A percentile compares a stretch with the other conserved stretches of the same genome.
Evolutionary conservation across 73 alveolate genomes (phyloP).

Genomic region (Paramecium pentaurelia): DNA sequence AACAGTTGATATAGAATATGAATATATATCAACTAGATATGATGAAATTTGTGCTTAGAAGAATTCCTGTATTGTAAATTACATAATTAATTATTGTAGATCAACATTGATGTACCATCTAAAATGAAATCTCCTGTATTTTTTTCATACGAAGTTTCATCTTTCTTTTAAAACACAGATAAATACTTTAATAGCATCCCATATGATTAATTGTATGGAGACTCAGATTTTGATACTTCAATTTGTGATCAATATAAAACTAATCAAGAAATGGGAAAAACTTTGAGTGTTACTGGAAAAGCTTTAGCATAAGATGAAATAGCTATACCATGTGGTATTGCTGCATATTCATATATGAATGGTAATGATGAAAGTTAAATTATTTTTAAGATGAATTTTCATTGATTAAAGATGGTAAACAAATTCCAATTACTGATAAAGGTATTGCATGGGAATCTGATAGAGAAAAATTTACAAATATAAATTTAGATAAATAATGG

Average conservation of each 20-base stretch:
- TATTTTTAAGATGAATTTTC: constrained; percentile 41
- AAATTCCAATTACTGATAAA: constrained; percentile 59
- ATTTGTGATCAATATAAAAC: not conserved
- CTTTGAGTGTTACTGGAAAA: constrained; percentile 50
- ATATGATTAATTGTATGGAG: not conserved
- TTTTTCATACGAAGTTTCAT: not conserved
- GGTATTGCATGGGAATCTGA: constrained; percentile 82
- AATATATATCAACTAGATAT: not conserved
- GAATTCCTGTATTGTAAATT: not conserved
- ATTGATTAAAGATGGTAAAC: not conserved
- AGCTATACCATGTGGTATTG: constrained; percentile 88
- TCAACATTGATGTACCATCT: not conserved
- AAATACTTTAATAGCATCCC: not conserved
- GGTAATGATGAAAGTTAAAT: constrained; percentile 32
- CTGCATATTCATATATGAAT: constrained; percentile 83
- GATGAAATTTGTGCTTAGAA: not conserved
- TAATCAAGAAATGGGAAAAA: not conserved
- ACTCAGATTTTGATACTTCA: not conserved
- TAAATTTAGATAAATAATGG: constrained; percentile 70
- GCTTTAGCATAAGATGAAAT: constrained; percentile 55
- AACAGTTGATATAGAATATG: not conserved
- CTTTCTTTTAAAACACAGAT: constrained; percentile 6
- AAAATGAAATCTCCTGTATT: not conserved
- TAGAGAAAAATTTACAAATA: constrained; percentile 62
- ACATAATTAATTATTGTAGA: not conserved